Percentiles rank a stretch among this genome's conserved stretches.
Conservation (phyloP, 2,329 filamentous ascomycete genomes). For the Penicillium sp. region DNA sequence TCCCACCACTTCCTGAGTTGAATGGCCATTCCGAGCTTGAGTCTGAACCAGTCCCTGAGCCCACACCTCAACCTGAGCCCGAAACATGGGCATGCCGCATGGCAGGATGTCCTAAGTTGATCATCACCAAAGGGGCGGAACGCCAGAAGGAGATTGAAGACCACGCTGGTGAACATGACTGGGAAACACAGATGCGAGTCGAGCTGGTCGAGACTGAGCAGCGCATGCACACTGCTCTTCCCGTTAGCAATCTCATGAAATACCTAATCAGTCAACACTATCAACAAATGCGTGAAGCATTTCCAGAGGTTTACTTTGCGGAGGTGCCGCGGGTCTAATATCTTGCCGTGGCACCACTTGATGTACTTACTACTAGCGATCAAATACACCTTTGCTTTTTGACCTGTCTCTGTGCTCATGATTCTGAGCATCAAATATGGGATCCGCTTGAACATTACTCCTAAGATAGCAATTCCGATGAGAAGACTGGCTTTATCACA, state of each 20-base stretch:
- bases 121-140: conserved; percentile 15
- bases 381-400: no score
- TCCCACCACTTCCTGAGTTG: background rate
- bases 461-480: no score
- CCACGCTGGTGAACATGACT: conserved; percentile 25
- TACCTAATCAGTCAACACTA: conserved; percentile 23
- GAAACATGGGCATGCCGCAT: conserved; percentile 23
- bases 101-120: conserved; percentile 18
- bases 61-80: conserved; percentile 4
- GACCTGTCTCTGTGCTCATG: no score
- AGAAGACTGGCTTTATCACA: no score
- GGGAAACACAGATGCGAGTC: conserved; percentile 27
- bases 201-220: conserved; percentile 24
- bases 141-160: conserved; percentile 22
- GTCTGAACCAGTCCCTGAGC: background rate
- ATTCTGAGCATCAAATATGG: no score
- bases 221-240: conserved; percentile 23
- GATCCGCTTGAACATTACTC: no score
- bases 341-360: background rate
- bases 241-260: conserved; percentile 25
- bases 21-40: background rate
- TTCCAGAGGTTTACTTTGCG: conserved; percentile 21
- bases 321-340: background rate
- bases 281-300: conserved; percentile 25
- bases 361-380: background rate